A percentile compares a stretch with the other conserved stretches of the same genome.
Conservation (phyloP, 2,329 filamentous ascomycete genomes). For the Stemphylium beticola region DNA sequence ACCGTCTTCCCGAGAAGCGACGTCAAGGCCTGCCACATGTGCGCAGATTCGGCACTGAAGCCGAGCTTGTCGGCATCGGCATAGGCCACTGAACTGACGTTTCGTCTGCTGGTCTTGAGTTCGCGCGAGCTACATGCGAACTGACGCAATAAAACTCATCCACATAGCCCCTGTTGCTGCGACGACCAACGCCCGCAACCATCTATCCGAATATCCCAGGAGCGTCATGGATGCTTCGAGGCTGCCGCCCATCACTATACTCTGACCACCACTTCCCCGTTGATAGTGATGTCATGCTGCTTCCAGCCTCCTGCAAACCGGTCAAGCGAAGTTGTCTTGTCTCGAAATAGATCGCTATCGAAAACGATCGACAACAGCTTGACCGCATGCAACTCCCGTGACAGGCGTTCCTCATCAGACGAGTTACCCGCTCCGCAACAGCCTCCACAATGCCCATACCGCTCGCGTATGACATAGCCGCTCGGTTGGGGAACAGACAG, state of each 20-base stretch:
- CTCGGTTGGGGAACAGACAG: neutral
- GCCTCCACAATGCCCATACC: constrained; percentile 1
- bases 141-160: neutral
- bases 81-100: neutral
- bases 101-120: neutral
- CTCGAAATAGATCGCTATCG: constrained; percentile 11
- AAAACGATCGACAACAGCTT: constrained; percentile 9
- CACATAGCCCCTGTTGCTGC: neutral
- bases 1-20: neutral
- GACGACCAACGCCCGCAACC: neutral
- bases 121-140: neutral
- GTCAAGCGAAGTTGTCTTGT: neutral
- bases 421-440: constrained; percentile 7
- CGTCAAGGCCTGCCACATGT: neutral
- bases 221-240: neutral
- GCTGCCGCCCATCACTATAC: neutral
- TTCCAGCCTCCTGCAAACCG: constrained; percentile 1
- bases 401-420: constrained; percentile 11
- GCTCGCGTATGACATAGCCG: constrained; percentile 8
- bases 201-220: neutral
- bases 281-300: constrained; percentile 11
- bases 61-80: constrained; percentile 4
- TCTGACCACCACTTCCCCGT: constrained; percentile 2
- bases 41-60: constrained; percentile 1
- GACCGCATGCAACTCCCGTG: constrained; percentile 1